phyloP scores from a whole-genome alignment of 1,139 yeast species.

The Suhomyces maxii region DNA sequence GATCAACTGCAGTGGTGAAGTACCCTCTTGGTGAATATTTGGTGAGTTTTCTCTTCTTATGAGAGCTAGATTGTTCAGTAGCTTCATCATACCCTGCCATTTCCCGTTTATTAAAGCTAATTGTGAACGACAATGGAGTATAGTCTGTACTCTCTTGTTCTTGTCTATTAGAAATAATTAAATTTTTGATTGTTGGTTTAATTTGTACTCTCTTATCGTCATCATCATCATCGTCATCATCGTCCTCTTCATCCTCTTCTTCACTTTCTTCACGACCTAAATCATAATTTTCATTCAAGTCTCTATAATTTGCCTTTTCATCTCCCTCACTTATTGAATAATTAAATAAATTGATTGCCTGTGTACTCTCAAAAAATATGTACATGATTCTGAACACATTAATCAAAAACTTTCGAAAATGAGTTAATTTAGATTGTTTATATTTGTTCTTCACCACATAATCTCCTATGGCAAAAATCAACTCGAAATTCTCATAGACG shows the following conservation, averaged over 20 bases:
- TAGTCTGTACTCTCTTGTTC: constrained; percentile 9
- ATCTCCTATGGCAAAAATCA: constrained; percentile 46
- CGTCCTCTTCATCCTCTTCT: constrained; percentile 8
- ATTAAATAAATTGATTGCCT: constrained; percentile 39
- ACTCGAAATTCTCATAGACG: constrained; percentile 45
- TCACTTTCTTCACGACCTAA: constrained; percentile 14
- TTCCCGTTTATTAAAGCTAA: constrained; percentile 23
- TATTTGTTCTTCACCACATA: constrained; percentile 29
- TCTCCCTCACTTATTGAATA: constrained; percentile 38
- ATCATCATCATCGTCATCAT: constrained; percentile 11
- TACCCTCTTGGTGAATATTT: constrained; percentile 1
- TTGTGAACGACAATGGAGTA: constrained; percentile 25
- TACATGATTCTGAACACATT: constrained; percentile 31
- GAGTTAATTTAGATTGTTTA: constrained; percentile 13
- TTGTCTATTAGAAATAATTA: constrained; percentile 14
- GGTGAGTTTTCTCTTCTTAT: background rate
- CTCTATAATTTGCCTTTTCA: constrained; percentile 31
- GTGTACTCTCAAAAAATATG: constrained; percentile 41
- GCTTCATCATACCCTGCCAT: constrained; percentile 11
- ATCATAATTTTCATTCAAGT: constrained; percentile 38
- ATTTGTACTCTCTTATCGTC: constrained; percentile 12
- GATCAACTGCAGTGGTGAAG: constrained; percentile 11
- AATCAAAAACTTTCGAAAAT: constrained; percentile 25
- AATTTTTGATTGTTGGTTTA: constrained; percentile 20
- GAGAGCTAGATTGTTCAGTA: background rate